Conservation (phyloP, 805 yeast species). For the Kodamaea neixiangensis region DNA sequence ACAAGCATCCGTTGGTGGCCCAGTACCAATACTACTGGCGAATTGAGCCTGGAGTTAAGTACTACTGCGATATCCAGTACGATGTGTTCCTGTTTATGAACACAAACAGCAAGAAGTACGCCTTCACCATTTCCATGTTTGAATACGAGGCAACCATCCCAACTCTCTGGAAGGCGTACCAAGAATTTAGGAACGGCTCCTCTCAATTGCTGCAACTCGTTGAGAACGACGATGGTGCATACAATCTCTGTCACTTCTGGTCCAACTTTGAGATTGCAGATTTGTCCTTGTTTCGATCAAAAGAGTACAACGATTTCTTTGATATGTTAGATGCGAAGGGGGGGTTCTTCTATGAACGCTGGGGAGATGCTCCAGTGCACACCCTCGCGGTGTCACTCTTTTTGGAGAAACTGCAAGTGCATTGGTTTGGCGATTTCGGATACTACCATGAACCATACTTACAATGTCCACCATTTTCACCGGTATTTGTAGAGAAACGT, state of each 20-base stretch:
- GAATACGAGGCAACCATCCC: conserved; percentile 85
- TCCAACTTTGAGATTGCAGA: conserved; percentile 84
- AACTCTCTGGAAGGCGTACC: conserved; percentile 71
- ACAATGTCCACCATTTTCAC: conserved; percentile 8
- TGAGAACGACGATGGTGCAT: conserved; percentile 41
- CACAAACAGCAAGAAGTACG: conserved; percentile 63
- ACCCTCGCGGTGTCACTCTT: conserved; percentile 71
- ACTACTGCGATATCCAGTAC: conserved; percentile 67
- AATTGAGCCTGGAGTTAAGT: conserved; percentile 85
- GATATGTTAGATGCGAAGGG: conserved; percentile 65
- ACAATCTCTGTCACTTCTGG: conserved; percentile 87
- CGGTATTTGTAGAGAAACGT: conserved; percentile 3
- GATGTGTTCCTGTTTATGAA: conserved; percentile 77
- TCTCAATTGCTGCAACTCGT: conserved; percentile 22
- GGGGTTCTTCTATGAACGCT: conserved; percentile 85
- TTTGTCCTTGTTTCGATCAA: conserved; percentile 73
- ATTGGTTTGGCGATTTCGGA: conserved; percentile 87
- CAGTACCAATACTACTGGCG: conserved; percentile 93
- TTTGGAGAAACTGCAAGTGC: conserved; percentile 65
- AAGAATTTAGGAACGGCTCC: conserved; percentile 53
- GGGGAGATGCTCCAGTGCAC: conserved; percentile 96
- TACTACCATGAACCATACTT: conserved; percentile 49
- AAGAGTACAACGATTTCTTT: conserved; percentile 66
- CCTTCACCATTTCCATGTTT: conserved; percentile 72
- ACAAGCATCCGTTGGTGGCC: conserved; percentile 70